Evolutionary conservation across 1,284 basidiomycete species (phyloP).

Genomic region (Cerrena zonata): DNA sequence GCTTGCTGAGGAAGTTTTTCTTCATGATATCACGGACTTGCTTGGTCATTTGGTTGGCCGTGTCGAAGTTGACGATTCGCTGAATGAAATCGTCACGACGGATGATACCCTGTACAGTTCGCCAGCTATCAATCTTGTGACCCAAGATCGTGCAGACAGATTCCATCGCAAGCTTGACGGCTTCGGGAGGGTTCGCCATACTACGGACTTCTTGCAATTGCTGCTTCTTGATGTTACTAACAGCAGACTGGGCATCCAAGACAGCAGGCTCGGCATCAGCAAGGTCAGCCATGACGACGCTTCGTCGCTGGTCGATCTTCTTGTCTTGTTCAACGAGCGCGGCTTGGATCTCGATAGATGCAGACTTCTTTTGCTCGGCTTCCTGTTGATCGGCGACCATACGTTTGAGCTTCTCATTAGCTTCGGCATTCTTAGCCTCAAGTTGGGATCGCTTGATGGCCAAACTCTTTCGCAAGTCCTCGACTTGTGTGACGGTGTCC

Average conservation of each 20-base stretch:
- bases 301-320: conserved; percentile 81
- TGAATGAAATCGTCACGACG: conserved; percentile 97
- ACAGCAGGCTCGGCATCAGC: conserved; percentile 98
- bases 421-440: conserved; percentile 88
- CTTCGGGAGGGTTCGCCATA: conserved; percentile 98
- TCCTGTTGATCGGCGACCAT: conserved; percentile 99
- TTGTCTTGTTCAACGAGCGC: conserved; percentile 88
- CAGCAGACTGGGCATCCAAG: conserved; percentile 88
- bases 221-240: conserved; percentile 95
- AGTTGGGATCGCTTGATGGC: conserved; percentile 92
- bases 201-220: conserved; percentile 96
- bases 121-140: conserved; percentile 95
- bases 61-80: conserved; percentile 96
- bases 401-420: conserved; percentile 93
- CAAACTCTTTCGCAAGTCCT: conserved; percentile 91
- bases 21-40: conserved; percentile 88
- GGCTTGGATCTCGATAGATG: conserved; percentile 93
- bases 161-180: conserved; percentile 98
- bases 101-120: conserved; percentile 92
- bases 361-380: conserved; percentile 95
- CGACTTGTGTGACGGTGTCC: conserved; percentile 93
- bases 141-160: conserved; percentile 97
- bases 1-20: conserved; percentile 85
- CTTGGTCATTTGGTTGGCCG: conserved; percentile 85
- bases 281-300: conserved; percentile 90